These are phyloP conservation scores for Citeromyces matritensis DNA, from an alignment of 805 yeast genomes.

Conservation along the genomic window DNA sequence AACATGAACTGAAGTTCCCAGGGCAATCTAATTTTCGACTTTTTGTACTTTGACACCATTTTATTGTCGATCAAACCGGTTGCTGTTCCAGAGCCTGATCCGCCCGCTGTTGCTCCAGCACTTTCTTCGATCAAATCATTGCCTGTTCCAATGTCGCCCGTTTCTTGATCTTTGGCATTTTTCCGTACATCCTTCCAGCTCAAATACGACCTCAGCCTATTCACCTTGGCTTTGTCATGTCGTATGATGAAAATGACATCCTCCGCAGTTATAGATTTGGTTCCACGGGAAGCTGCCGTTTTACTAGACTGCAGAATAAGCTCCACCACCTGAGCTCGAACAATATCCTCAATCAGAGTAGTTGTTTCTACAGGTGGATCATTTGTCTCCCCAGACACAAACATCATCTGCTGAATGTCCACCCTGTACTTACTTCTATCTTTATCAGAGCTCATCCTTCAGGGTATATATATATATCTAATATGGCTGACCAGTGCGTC, in stretches of 20 bases:
- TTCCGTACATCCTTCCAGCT: slow-evolving; percentile 97
- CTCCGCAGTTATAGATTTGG: slow-evolving; percentile 77
- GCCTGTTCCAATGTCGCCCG: slow-evolving; percentile 21
- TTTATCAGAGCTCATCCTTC: background rate
- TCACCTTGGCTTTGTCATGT: slow-evolving; percentile 89
- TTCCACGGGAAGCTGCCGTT: slow-evolving; percentile 68
- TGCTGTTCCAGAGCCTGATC: slow-evolving; percentile 12
- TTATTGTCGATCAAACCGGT: slow-evolving; percentile 19
- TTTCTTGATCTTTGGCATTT: slow-evolving; percentile 44
- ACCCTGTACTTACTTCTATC: slow-evolving; percentile 63
- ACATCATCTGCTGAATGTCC: slow-evolving; percentile 98
- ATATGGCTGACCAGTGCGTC: no score
- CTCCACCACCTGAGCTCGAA: slow-evolving; percentile 87
- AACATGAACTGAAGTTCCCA: slow-evolving; percentile 96
- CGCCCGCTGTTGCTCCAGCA: slow-evolving; percentile 21
- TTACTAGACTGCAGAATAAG: slow-evolving; percentile 59
- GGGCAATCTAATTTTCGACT: slow-evolving; percentile 71
- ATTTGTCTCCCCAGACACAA: slow-evolving; percentile 87
- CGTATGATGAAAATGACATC: slow-evolving; percentile 87
- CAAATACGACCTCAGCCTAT: slow-evolving; percentile 75
- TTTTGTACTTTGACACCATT: slow-evolving; percentile 43
- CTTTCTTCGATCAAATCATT: slow-evolving; percentile 16
- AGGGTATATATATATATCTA: no score
- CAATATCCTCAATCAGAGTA: slow-evolving; percentile 88
- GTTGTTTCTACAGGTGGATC: slow-evolving; percentile 92